phyloP scores from a whole-genome alignment of 2,329 filamentous ascomycete species.

The Penicillium brasilianum region DNA sequence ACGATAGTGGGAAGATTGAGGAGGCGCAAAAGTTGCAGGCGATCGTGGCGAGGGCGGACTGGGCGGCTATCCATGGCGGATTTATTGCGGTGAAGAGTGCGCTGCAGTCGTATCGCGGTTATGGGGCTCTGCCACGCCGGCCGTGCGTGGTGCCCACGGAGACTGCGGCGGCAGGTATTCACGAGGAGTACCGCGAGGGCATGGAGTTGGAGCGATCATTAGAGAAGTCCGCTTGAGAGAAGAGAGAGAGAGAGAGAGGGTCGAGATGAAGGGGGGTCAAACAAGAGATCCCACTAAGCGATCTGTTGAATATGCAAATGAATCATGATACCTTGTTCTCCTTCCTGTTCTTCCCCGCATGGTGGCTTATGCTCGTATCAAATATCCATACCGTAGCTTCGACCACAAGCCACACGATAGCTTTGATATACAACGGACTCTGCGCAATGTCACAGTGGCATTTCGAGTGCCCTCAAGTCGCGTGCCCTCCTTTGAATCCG shows the following conservation, averaged over 20 bases:
- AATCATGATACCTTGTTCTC: slow-evolving; percentile 5
- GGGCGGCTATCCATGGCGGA: slow-evolving; percentile 79
- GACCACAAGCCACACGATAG: not conserved
- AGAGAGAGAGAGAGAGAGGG: not conserved
- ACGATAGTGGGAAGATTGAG: slow-evolving; percentile 71
- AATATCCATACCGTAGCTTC: not conserved
- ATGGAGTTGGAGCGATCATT: slow-evolving; percentile 45
- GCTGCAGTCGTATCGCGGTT: slow-evolving; percentile 79
- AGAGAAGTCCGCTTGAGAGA: slow-evolving; percentile 22
- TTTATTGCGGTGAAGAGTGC: slow-evolving; percentile 87
- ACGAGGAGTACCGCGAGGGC: slow-evolving; percentile 45
- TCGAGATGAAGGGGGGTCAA: too few relatives aligned
- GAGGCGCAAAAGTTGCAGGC: slow-evolving; percentile 79
- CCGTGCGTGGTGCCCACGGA: slow-evolving; percentile 61
- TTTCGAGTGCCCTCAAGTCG: slow-evolving; percentile 4
- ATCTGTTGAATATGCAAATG: not conserved
- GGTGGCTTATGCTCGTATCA: slow-evolving; percentile 1
- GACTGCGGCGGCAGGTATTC: slow-evolving; percentile 38
- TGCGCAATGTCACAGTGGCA: slow-evolving; percentile 16
- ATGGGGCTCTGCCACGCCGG: slow-evolving; percentile 75
- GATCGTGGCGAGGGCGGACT: slow-evolving; percentile 77
- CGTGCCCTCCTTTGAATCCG: slow-evolving; percentile 1
- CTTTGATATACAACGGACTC: not conserved
- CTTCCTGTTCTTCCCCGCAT: not conserved
- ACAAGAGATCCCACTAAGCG: not conserved